phyloP scores from a whole-genome alignment of 805 yeast genomes.

The Starmerella tilneyi region DNA sequence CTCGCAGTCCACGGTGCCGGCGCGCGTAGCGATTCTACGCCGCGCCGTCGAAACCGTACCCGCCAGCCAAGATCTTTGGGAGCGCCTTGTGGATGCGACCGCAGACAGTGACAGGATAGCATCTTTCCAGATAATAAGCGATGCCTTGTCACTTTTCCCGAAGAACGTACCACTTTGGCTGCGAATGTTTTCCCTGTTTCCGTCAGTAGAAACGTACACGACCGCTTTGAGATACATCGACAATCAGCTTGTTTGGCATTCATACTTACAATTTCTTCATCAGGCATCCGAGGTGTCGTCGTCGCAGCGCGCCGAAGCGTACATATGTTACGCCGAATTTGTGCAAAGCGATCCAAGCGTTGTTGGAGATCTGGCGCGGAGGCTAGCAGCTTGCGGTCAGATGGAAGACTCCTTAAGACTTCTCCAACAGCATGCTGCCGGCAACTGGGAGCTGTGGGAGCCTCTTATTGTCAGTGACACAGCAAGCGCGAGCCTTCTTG shows the following conservation, averaged over 20 bases:
- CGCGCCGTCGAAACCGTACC: slow-evolving; percentile 19
- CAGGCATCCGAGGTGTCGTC: not conserved
- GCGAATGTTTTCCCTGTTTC: slow-evolving; percentile 10
- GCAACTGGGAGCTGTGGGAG: slow-evolving; percentile 9
- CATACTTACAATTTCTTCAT: slow-evolving; percentile 43
- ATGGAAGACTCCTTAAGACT: slow-evolving; percentile 4
- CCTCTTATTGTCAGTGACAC: not conserved
- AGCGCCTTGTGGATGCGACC: slow-evolving; percentile 3
- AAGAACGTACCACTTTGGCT: slow-evolving; percentile 12
- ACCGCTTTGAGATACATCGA: slow-evolving; percentile 40
- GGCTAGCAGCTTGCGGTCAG: not conserved
- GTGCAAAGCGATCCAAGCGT: not conserved
- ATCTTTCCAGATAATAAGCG: slow-evolving; percentile 1
- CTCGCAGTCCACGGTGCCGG: slow-evolving; percentile 7
- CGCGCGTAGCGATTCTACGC: slow-evolving; percentile 6
- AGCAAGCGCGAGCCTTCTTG: not conserved
- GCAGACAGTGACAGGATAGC: not conserved
- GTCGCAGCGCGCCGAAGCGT: not conserved
- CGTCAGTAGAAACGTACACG: slow-evolving; percentile 39
- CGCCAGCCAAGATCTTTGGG: slow-evolving; percentile 7
- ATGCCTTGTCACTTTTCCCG: slow-evolving; percentile 17
- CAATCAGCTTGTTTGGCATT: slow-evolving; percentile 47
- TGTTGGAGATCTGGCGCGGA: not conserved
- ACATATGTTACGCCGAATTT: slow-evolving; percentile 7
- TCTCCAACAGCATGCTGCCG: not conserved